Evolutionary conservation across 495 filamentous ascomycete genomes (phyloP).

Genomic region (Platismatia glauca): DNA sequence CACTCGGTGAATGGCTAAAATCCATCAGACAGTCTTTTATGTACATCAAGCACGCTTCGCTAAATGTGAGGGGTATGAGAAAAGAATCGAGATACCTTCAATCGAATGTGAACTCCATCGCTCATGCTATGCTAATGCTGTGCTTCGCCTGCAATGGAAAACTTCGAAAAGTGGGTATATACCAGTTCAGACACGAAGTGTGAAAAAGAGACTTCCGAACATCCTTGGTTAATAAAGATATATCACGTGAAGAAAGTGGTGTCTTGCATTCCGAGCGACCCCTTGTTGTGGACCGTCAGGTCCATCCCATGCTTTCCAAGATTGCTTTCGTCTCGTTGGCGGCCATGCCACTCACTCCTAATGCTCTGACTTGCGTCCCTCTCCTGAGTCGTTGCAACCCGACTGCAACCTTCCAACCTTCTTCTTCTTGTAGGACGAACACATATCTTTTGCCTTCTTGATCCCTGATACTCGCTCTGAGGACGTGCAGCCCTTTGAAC

Average conservation of each 20-base stretch:
- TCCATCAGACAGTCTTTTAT: background rate
- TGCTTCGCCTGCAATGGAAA: background rate
- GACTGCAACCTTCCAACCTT: slow-evolving; percentile 87
- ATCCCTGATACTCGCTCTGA: slow-evolving; percentile 76
- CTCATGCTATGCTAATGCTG: slow-evolving; percentile 13
- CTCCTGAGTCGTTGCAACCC: slow-evolving; percentile 65
- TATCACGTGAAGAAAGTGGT: background rate
- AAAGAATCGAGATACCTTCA: background rate
- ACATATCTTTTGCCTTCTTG: slow-evolving; percentile 74
- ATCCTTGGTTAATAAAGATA: background rate
- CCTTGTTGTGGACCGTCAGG: slow-evolving; percentile 23
- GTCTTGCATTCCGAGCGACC: slow-evolving; percentile 20
- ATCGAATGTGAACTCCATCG: slow-evolving; percentile 14
- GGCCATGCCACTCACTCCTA: slow-evolving; percentile 56
- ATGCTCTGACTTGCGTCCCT: slow-evolving; percentile 58
- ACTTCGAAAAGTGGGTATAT: background rate
- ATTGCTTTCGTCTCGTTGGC: slow-evolving; percentile 50
- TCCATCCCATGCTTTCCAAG: slow-evolving; percentile 54
- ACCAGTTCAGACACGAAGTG: background rate
- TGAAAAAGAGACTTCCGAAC: background rate
- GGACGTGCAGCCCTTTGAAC: slow-evolving; percentile 58
- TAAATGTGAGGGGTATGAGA: slow-evolving; percentile 9
- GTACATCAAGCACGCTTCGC: background rate
- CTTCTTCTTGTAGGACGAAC: slow-evolving; percentile 71
- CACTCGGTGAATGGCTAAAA: background rate